Conservation (phyloP, 192 early-diverging fungal species). For the Spizellomyces sp. region DNA sequence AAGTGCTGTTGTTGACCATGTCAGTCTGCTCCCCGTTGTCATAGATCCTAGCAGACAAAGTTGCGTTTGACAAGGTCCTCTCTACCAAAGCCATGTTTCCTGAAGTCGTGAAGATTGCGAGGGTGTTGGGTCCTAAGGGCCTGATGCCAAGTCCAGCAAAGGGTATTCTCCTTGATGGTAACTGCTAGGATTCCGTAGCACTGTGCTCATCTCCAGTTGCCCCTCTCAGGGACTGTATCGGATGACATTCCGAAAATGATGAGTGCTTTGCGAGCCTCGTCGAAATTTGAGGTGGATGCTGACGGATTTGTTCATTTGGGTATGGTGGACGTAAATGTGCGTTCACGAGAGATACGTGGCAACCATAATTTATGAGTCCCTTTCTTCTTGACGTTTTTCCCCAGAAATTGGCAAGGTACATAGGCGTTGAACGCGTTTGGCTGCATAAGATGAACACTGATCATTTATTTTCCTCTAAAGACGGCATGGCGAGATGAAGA, state of each 20-base stretch:
- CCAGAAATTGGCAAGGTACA: not conserved
- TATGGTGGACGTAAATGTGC: slow-evolving; percentile 11
- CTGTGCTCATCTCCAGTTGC: not conserved
- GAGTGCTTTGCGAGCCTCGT: slow-evolving; percentile 61
- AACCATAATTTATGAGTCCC: too few species aligned
- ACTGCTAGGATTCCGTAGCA: not conserved
- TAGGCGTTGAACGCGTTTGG: not conserved
- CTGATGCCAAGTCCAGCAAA: slow-evolving; percentile 84
- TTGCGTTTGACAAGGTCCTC: slow-evolving; percentile 83
- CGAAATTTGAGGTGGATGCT: slow-evolving; percentile 78
- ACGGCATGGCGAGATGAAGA: slow-evolving; percentile 36
- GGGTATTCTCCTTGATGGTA: slow-evolving; percentile 24
- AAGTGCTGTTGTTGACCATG: not conserved
- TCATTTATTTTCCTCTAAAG: not conserved
- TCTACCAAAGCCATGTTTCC: slow-evolving; percentile 90
- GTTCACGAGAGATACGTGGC: too few species aligned
- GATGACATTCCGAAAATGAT: slow-evolving; percentile 72
- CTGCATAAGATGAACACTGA: not conserved
- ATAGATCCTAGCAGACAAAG: slow-evolving; percentile 53
- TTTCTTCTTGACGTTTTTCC: too few species aligned
- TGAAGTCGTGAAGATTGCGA: slow-evolving; percentile 83
- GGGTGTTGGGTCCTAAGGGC: slow-evolving; percentile 90
- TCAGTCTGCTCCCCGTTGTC: not conserved
- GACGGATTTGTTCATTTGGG: slow-evolving; percentile 69
- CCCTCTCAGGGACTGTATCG: slow-evolving; percentile 64